phyloP scores from a whole-genome alignment of 1,284 basidiomycete species.

The Heterobasidion occidentale region DNA sequence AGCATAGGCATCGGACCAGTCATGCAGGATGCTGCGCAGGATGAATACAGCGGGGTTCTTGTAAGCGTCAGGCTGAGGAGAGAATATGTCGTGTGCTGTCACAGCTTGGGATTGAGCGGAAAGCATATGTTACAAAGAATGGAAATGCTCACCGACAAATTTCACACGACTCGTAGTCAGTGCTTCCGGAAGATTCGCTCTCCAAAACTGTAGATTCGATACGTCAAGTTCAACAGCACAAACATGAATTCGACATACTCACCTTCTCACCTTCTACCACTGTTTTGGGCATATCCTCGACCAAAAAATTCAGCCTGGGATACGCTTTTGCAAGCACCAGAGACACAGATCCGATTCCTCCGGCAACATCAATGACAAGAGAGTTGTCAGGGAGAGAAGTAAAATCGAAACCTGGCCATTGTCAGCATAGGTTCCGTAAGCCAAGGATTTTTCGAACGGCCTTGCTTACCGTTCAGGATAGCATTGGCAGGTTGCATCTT shows the following conservation, averaged over 20 bases:
- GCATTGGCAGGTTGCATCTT: slow-evolving; percentile 15
- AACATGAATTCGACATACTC: neutral
- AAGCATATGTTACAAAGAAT: no score
- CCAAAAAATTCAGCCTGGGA: slow-evolving; percentile 15
- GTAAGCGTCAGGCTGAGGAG: no score
- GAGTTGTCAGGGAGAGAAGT: slow-evolving; percentile 11
- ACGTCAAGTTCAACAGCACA: neutral
- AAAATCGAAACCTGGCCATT: slow-evolving; percentile 3
- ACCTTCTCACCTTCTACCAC: neutral
- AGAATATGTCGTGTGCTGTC: no score
- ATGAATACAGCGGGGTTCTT: no score
- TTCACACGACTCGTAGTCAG: slow-evolving; percentile 15
- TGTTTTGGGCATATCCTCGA: slow-evolving; percentile 10
- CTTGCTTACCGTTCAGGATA: slow-evolving; percentile 13
- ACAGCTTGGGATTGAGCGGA: no score
- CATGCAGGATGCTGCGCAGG: no score
- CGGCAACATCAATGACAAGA: slow-evolving; percentile 16
- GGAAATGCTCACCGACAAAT: slow-evolving; percentile 4
- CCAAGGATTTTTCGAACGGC: neutral
- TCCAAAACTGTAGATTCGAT: slow-evolving; percentile 13
- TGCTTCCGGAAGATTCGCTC: slow-evolving; percentile 12
- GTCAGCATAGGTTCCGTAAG: no score
- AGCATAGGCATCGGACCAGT: no score
- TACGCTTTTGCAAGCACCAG: slow-evolving; percentile 12
- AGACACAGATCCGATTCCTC: slow-evolving; percentile 15